Conservation (phyloP, 306 rosid genomes). For the Gillenia trifoliata region DNA sequence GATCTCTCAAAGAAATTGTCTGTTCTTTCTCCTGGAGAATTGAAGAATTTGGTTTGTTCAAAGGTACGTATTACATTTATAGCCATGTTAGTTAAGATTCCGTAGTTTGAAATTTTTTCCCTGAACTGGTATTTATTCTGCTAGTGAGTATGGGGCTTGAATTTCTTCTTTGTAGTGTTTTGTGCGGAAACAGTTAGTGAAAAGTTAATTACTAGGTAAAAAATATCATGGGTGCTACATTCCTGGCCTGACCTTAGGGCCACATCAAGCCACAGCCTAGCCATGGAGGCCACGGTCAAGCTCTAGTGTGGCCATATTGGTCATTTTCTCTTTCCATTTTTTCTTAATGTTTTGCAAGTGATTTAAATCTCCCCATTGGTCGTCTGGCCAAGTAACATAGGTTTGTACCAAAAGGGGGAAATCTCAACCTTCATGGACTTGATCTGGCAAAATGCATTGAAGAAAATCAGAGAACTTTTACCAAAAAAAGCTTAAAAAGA, state of each 20-base stretch:
- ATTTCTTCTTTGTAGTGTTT: background rate
- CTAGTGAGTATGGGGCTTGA: background rate
- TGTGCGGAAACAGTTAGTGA: background rate
- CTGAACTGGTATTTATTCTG: background rate
- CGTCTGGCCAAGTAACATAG: too few species aligned
- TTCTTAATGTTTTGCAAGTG: background rate
- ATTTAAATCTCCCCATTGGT: too few species aligned
- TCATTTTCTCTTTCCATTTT: background rate
- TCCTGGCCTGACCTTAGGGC: background rate
- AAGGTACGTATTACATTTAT: constrained; percentile 52
- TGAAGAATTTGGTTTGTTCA: constrained; percentile 81
- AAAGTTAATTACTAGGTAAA: background rate
- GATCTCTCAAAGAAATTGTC: constrained; percentile 87
- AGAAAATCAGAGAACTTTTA: background rate
- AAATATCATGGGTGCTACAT: background rate
- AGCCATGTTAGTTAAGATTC: background rate
- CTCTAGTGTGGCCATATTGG: background rate
- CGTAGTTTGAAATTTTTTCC: background rate
- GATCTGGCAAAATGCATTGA: background rate
- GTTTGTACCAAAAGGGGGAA: too few species aligned
- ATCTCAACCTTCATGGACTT: background rate
- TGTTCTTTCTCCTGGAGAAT: constrained; percentile 64
- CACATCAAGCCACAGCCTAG: background rate
- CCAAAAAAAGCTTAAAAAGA: background rate
- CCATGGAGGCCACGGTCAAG: background rate